Base-by-base conservation (phyloP, 495 filamentous ascomycete species). In the Talaromyces borbonicus region DNA sequence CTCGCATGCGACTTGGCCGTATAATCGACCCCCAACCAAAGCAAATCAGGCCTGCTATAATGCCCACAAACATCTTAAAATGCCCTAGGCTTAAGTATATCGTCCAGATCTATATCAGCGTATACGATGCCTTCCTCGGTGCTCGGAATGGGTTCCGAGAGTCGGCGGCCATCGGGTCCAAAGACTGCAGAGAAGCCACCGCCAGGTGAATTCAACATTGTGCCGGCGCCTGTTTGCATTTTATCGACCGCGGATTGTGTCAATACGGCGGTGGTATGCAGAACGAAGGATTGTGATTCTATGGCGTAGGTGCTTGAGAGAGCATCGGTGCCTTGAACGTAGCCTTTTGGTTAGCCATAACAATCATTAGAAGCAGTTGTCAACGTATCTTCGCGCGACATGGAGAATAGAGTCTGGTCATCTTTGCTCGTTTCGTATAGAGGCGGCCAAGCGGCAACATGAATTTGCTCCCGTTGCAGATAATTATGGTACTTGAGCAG, bases 401-500 rank as follows among this genome's bases (percentile, higher is more conserved):
- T 69, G 0, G 55, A 58, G 48, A 54, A 73, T 6, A 66, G 29
- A 7, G 14, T 49, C 8, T 31, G 20, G 0, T 55, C 58, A 3
- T 52, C 62, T 6, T 54, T 44, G 19, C 57, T 49, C 39, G 47
- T 46, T 25, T 56, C 49, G 11, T 71, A 36, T 8, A 36, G 2
- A 12, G 58, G 58, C 3, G 79, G 79, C 78, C 77, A 81, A n/a
- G 71, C 73, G 1, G 75, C 64, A 9, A 80, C 65, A 53, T 81
- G 79, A 35, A 83, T 69, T 18, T 70, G 51, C 36, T 74, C 76
- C 1, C 62, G 51, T 52, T 77, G 75, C 0, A 59, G 49, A 31
- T 59, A 64, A 3, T 69, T 75, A 46, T 79, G 66, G 44, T 75
- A 80, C 52, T 79, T 80, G 15, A 83, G 61, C 11, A 81, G 60